Percentiles rank a stretch among this genome's conserved stretches.
phyloP scores from a whole-genome alignment of 257 asterid genomes.

The Capsicum rhomboideum region DNA sequence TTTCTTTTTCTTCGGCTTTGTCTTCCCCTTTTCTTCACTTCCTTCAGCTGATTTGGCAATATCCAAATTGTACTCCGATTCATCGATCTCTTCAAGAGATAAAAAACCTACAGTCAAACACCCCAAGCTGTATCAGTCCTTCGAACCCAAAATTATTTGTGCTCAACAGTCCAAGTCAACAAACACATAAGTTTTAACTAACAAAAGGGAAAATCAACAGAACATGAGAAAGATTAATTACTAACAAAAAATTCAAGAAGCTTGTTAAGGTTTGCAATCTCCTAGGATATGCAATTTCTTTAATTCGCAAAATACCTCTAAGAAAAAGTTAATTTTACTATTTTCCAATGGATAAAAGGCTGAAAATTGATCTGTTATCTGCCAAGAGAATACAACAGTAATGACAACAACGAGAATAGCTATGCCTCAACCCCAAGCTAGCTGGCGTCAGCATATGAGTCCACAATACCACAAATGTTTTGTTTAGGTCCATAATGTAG shows the following conservation, averaged over 20 bases:
- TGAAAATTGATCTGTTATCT: background rate
- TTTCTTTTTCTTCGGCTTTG: conserved; percentile 34
- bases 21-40: conserved; percentile 22
- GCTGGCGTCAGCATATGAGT: background rate
- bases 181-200: background rate
- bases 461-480: background rate
- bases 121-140: background rate
- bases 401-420: background rate
- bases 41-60: conserved; percentile 26
- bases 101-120: conserved; percentile 57
- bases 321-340: background rate
- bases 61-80: conserved; percentile 53
- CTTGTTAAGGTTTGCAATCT: background rate
- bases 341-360: background rate
- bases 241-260: background rate
- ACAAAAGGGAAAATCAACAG: background rate
- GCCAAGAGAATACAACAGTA: background rate
- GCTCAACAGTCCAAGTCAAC: background rate
- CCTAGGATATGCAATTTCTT: background rate
- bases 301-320: background rate
- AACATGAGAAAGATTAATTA: background rate
- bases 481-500: background rate
- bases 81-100: conserved; percentile 88
- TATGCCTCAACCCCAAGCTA: background rate
- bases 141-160: background rate